phyloP scores from a whole-genome alignment of 371 early-diverging fungal genomes.

The Phascolomyces articulosus region DNA sequence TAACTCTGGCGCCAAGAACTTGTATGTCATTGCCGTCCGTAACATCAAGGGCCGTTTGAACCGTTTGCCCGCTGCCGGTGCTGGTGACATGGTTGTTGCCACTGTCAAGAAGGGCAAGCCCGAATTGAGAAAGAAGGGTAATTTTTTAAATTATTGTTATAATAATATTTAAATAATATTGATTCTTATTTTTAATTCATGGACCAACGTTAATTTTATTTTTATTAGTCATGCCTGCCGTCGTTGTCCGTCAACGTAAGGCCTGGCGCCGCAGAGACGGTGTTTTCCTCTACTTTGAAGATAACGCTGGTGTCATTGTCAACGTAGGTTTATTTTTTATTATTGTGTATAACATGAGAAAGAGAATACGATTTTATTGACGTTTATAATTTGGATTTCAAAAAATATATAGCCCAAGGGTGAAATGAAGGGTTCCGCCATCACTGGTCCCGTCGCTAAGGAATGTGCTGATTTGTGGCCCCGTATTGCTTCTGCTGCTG shows the following conservation, averaged over 20 bases:
- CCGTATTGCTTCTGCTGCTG: slow-evolving; percentile 98
- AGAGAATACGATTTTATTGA: slow-evolving; percentile 12
- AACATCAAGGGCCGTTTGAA: slow-evolving; percentile 98
- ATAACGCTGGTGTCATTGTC: slow-evolving; percentile 55
- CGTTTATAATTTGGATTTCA: neutral
- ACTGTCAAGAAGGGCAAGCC: slow-evolving; percentile 99
- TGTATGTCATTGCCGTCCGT: slow-evolving; percentile 99
- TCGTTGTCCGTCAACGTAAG: slow-evolving; percentile 99
- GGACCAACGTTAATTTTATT: too few species aligned
- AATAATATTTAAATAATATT: neutral
- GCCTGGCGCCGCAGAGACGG: slow-evolving; percentile 99
- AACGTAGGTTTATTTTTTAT: slow-evolving; percentile 25
- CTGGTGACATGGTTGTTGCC: slow-evolving; percentile 99
- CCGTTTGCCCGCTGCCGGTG: slow-evolving; percentile 99
- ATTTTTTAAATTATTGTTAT: slow-evolving; percentile 9
- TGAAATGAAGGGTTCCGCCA: slow-evolving; percentile 99
- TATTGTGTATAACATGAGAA: neutral
- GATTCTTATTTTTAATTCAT: neutral
- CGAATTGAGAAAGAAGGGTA: slow-evolving; percentile 98
- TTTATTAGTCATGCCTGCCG: slow-evolving; percentile 91
- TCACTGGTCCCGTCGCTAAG: slow-evolving; percentile 99
- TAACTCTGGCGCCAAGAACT: slow-evolving; percentile 99
- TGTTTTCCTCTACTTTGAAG: slow-evolving; percentile 97
- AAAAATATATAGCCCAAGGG: slow-evolving; percentile 92
- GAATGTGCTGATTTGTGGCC: slow-evolving; percentile 99